phyloP scores from a whole-genome alignment of 495 filamentous ascomycete species.

The Daldinia concentrica region DNA sequence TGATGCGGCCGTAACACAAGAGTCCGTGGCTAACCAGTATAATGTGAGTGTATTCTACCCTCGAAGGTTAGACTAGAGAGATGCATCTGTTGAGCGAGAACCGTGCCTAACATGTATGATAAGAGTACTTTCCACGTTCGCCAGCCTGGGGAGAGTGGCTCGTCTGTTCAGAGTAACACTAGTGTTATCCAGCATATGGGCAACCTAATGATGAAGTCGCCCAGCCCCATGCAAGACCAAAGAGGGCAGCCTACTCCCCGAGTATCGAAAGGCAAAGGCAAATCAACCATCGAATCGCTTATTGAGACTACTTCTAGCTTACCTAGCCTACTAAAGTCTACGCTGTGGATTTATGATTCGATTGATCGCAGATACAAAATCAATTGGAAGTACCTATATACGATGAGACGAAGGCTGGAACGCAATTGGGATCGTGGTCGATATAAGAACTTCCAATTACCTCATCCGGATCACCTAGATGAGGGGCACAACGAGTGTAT shows the following conservation, averaged over 20 bases:
- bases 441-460: constrained; percentile 87
- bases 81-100: constrained; percentile 34
- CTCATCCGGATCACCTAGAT: constrained; percentile 78
- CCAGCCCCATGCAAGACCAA: constrained; percentile 41
- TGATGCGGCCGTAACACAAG: constrained; percentile 41
- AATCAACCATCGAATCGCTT: constrained; percentile 40
- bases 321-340: constrained; percentile 45
- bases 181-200: constrained; percentile 38
- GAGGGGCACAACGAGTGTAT: constrained; percentile 94
- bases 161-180: constrained; percentile 39
- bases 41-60: constrained; percentile 19
- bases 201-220: constrained; percentile 43
- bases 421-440: constrained; percentile 88
- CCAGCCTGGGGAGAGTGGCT: constrained; percentile 33
- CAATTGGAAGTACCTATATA: constrained; percentile 89
- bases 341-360: constrained; percentile 55
- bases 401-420: constrained; percentile 83
- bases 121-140: constrained; percentile 52
- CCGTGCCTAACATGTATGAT: constrained; percentile 40
- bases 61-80: constrained; percentile 47
- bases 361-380: constrained; percentile 61
- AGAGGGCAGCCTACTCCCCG: constrained; percentile 24
- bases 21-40: constrained; percentile 34
- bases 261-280: constrained; percentile 50
- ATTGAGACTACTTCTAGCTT: constrained; percentile 38